A percentile compares a stretch with the other conserved stretches of the same genome.
Conservation (phyloP, 2,329 filamentous ascomycete species). For the Bipolaris gigantea region DNA sequence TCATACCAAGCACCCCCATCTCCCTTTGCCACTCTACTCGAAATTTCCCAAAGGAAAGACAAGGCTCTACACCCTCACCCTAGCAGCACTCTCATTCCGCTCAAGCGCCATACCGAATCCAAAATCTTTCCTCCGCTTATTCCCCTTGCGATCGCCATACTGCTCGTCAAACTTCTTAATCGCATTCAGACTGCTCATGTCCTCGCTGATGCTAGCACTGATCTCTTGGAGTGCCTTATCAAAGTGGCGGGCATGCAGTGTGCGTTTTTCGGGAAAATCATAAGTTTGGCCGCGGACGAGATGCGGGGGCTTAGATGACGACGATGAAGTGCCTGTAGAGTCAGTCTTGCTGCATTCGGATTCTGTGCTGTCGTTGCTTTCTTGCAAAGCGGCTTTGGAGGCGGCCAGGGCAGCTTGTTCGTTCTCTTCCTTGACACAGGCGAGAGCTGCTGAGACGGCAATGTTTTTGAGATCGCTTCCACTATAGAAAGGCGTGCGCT, state of each 20-base stretch:
- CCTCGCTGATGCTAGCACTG: constrained; percentile 86
- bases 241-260: constrained; percentile 72
- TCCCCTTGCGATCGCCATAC: constrained; percentile 78
- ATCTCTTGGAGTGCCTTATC: constrained; percentile 85
- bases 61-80: constrained; percentile 30
- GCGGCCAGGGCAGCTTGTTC: constrained; percentile 42
- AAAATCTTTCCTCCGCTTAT: constrained; percentile 62
- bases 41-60: neutral
- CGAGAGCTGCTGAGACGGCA: constrained; percentile 76
- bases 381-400: constrained; percentile 12
- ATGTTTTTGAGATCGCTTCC: constrained; percentile 84
- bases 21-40: neutral
- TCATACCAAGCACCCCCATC: neutral
- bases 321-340: neutral
- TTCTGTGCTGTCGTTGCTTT: neutral
- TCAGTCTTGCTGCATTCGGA: neutral
- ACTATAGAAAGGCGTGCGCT: constrained; percentile 74
- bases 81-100: constrained; percentile 35
- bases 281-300: constrained; percentile 47
- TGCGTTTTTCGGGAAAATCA: constrained; percentile 69
- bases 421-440: constrained; percentile 75
- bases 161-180: constrained; percentile 96
- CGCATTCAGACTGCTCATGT: constrained; percentile 82
- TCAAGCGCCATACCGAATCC: constrained; percentile 50
- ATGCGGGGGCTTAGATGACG: constrained; percentile 34